phyloP scores from a whole-genome alignment of 768 basidiomycete species.

The Sarcomyxa edulis region DNA sequence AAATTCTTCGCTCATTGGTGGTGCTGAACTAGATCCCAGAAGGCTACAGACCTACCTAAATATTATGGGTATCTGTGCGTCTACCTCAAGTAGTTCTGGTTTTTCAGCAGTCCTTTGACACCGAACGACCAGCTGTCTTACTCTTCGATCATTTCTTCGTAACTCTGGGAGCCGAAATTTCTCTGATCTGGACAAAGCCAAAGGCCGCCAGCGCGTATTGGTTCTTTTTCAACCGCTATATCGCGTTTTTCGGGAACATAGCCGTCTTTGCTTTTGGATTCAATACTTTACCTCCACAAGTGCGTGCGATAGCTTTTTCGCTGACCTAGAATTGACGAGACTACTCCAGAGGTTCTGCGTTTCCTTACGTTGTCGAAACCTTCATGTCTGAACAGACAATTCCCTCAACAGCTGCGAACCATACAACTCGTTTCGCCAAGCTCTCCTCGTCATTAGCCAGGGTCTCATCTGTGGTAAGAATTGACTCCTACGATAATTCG shows the following conservation, averaged over 20 bases:
- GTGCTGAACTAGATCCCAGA: too few relatives aligned
- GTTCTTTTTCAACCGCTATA: conserved; percentile 48
- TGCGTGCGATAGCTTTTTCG: conserved; percentile 9
- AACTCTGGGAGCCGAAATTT: conserved; percentile 36
- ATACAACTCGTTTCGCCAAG: conserved; percentile 34
- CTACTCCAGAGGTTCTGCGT: too few relatives aligned
- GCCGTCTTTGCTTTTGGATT: conserved; percentile 23
- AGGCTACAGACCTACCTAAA: too few relatives aligned
- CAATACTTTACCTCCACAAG: conserved; percentile 17
- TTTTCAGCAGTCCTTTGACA: too few relatives aligned
- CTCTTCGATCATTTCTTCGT: conserved; percentile 34
- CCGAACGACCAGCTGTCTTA: conserved; percentile 31
- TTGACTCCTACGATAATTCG: background rate
- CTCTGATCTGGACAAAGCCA: conserved; percentile 38
- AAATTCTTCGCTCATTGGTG: too few relatives aligned
- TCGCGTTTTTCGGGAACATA: conserved; percentile 35
- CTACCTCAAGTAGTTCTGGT: too few relatives aligned
- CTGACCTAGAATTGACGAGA: background rate
- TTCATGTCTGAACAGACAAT: too few relatives aligned
- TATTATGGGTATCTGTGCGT: too few relatives aligned
- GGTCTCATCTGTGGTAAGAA: conserved; percentile 41
- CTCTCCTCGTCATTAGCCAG: conserved; percentile 37
- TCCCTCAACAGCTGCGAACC: conserved; percentile 34
- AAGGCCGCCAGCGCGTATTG: conserved; percentile 31
- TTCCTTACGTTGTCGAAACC: too few relatives aligned